Evolutionary conservation across 2,329 filamentous ascomycete genomes (phyloP).

Genomic region (Aschersonia sp.): DNA sequence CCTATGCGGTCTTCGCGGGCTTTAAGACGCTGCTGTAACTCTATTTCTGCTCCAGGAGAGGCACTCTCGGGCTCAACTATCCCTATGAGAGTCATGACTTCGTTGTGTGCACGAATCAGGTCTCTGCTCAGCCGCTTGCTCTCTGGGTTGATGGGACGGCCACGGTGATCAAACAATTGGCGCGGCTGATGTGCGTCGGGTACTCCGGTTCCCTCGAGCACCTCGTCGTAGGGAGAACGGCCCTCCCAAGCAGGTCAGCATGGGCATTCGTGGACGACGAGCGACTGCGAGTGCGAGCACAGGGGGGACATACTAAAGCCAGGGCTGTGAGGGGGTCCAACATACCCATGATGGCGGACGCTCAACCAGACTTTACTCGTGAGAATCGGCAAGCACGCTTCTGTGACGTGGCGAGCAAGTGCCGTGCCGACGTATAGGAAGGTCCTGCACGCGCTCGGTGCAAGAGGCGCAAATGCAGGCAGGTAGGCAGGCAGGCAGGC

Average conservation of each 20-base stretch:
- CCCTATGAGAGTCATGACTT: conserved; percentile 48
- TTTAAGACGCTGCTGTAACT: conserved; percentile 27
- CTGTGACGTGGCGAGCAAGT: no score
- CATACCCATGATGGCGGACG: conserved; percentile 28
- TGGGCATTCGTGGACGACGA: background rate
- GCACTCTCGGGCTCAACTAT: conserved; percentile 43
- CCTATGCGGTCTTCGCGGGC: conserved; percentile 33
- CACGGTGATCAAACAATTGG: conserved; percentile 39
- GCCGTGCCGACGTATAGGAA: no score
- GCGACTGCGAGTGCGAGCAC: background rate
- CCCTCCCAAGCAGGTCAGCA: conserved; percentile 22
- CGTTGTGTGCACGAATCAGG: conserved; percentile 45
- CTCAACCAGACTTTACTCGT: no score
- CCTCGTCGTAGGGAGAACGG: conserved; percentile 45
- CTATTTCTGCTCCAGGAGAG: conserved; percentile 21
- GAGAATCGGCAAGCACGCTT: no score
- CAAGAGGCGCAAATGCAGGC: no score
- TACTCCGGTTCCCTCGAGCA: conserved; percentile 33
- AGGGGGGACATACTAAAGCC: conserved; percentile 29
- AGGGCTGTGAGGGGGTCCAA: conserved; percentile 41
- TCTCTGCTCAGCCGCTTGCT: conserved; percentile 40
- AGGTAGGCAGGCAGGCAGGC: no score
- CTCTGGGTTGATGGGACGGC: conserved; percentile 38
- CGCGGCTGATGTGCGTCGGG: conserved; percentile 10
- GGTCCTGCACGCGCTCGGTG: no score